Base-by-base conservation (phyloP, 768 basidiomycete genomes). In the Cubamyces lactineus region DNA sequence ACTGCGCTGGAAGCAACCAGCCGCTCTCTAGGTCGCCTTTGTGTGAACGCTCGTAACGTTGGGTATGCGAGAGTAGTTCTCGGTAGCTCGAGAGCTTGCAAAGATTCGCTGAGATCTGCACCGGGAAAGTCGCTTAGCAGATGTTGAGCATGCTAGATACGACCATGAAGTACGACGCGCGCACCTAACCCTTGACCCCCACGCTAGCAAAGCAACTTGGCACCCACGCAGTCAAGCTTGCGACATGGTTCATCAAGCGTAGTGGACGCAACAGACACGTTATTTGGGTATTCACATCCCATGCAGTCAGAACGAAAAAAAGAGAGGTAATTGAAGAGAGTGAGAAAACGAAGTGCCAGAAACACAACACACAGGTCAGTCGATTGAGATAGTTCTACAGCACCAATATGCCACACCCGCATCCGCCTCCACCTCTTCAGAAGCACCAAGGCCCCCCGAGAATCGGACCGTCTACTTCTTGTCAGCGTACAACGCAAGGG, bases 401-500 rank as follows among this genome's bases (percentile, higher is more conserved):
- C 40, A 59, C 57, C 57, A 34, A 28, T 59, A 59, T 59, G 39
- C 40, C 57, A 59, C 57, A 49, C 23, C 57, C 49, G 24, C 49
- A 51, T 34, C 41, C 53, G 15, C n/a, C 12, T 17, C 41, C 19
- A 42, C 53, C 41, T n/a, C 24, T 26, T 8, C 48, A 49, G n/a
- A 47, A 21, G 46, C 13, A 47, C 30, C 41, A 34, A 9, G 34
- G 13, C 24, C 24, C 24, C 15, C 7, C 39, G 7, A 19, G 38
- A 12, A 5, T 17, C 7, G 40, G 23, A 21, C 24, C 49, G 0
- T 8, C 57, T 48, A 58, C 57, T 57, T 59, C 53, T 59, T 64
- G 34, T 65, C 61, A 34, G 70, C 65, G 69, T 76, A 79, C 74
- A 78, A 71, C 55, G 64, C 68, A 43, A 76, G 68, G 49, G 76